phyloP scores from a whole-genome alignment of 1,284 basidiomycete genomes.

The Austroboletus novae-zelandiae region DNA sequence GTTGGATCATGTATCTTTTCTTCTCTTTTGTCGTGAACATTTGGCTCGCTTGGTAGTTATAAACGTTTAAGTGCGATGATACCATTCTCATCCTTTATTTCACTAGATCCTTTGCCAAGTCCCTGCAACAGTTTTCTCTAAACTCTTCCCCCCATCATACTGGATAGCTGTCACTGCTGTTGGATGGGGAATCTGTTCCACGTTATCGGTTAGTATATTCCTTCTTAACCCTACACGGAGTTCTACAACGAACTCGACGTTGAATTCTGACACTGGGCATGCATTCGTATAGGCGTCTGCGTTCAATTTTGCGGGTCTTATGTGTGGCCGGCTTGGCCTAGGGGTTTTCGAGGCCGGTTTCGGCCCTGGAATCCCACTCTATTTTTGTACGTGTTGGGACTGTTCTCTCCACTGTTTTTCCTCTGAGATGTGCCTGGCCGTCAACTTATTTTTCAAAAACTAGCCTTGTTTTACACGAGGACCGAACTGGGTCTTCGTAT shows the following conservation, averaged over 20 bases:
- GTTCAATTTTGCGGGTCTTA: slow-evolving; percentile 57
- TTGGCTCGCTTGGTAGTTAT: too few relatives aligned
- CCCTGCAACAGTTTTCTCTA: slow-evolving; percentile 64
- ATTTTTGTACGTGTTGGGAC: slow-evolving; percentile 54
- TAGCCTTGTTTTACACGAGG: slow-evolving; percentile 74
- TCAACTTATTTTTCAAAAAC: neutral
- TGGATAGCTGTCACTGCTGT: slow-evolving; percentile 66
- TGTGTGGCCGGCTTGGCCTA: slow-evolving; percentile 56
- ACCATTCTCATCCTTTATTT: neutral
- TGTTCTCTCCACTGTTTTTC: neutral
- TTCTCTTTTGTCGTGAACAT: neutral
- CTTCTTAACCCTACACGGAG: neutral
- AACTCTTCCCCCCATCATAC: slow-evolving; percentile 61
- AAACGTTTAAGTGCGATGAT: too few relatives aligned
- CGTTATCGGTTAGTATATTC: slow-evolving; percentile 52
- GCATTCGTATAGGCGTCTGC: slow-evolving; percentile 47
- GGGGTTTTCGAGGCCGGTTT: slow-evolving; percentile 76
- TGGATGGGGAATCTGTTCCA: slow-evolving; percentile 71
- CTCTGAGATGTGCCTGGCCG: neutral
- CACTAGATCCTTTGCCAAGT: slow-evolving; percentile 65
- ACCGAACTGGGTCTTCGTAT: slow-evolving; percentile 69
- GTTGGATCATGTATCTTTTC: slow-evolving; percentile 19
- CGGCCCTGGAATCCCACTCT: slow-evolving; percentile 70
- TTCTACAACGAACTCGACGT: neutral
- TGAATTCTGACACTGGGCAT: too few relatives aligned